These are phyloP conservation scores for Hypomontagnella monticulosa DNA, from an alignment of 495 filamentous ascomycete species.

Conservation along the genomic window DNA sequence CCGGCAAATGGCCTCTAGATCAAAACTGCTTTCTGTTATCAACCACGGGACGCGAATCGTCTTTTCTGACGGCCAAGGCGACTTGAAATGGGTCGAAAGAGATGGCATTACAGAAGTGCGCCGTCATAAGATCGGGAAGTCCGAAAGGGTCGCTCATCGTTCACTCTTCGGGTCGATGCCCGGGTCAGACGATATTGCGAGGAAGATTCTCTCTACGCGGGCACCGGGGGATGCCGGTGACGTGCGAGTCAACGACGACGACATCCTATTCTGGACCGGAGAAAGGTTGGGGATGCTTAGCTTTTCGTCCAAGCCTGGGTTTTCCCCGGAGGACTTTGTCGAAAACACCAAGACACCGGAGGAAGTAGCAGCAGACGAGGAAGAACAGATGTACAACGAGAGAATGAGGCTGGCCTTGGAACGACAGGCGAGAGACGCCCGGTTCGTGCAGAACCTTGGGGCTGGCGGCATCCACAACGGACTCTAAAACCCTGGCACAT, in stretches of 20 bases:
- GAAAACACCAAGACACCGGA: conserved; percentile 50
- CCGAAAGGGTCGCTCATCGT: conserved; percentile 49
- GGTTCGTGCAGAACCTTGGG: conserved; percentile 77
- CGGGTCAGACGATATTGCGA: conserved; percentile 69
- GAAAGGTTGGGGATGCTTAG: conserved; percentile 78
- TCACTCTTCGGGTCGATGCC: conserved; percentile 60
- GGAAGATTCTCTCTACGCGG: conserved; percentile 74
- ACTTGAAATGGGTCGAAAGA: conserved; percentile 90
- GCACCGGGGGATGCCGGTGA: conserved; percentile 44
- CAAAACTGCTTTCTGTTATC: conserved; percentile 83
- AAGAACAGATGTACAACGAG: conserved; percentile 66
- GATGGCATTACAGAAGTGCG: conserved; percentile 86
- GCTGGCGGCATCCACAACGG: conserved; percentile 38
- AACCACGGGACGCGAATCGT: conserved; percentile 87
- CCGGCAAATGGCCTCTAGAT: conserved; percentile 80
- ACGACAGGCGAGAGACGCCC: conserved; percentile 82
- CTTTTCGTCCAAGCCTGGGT: conserved; percentile 63
- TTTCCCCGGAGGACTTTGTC: conserved; percentile 59
- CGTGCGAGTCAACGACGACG: conserved; percentile 61
- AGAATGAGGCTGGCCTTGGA: conserved; percentile 80
- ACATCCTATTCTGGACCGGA: conserved; percentile 82
- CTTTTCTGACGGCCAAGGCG: conserved; percentile 84
- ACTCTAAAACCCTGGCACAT: conserved; percentile 23
- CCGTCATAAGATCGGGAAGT: conserved; percentile 72
- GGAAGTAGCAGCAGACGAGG: conserved; percentile 56